Evolutionary conservation across 257 asterid genomes (phyloP).

Genomic region (Paulownia fortunei): DNA sequence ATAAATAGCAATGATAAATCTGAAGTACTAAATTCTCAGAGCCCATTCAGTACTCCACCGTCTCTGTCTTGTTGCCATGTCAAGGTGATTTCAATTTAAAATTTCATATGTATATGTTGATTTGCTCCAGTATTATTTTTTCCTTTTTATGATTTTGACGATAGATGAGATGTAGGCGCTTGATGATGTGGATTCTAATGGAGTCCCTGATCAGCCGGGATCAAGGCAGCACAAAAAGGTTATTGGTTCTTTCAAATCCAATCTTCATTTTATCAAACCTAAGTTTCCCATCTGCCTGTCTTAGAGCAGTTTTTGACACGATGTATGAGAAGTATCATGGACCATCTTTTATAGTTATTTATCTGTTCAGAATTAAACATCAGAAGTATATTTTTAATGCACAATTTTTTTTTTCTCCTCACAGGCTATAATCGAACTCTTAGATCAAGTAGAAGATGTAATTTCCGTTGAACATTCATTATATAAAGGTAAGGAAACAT

Average conservation of each 20-base stretch:
- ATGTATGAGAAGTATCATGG: conserved; percentile 23
- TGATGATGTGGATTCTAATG: conserved; percentile 48
- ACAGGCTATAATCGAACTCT: conserved; percentile 89
- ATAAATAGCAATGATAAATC: conserved; percentile 39
- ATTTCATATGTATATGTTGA: conserved; percentile 11
- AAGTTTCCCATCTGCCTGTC: conserved; percentile 18
- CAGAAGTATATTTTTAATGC: conserved; percentile 20
- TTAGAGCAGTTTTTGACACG: conserved; percentile 12
- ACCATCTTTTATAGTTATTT: neutral
- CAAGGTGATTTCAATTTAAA: conserved; percentile 59
- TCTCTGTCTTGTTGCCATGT: conserved; percentile 74
- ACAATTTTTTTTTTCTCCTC: conserved; percentile 8
- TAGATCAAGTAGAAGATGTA: conserved; percentile 95
- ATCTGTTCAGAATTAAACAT: conserved; percentile 10
- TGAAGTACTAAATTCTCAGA: conserved; percentile 57
- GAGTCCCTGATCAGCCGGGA: conserved; percentile 55
- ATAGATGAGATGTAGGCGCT: conserved; percentile 54
- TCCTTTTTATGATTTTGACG: conserved; percentile 29
- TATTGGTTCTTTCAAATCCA: conserved; percentile 26
- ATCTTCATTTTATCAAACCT: conserved; percentile 29
- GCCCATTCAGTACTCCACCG: conserved; percentile 93
- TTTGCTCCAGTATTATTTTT: conserved; percentile 11
- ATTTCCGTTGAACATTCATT: conserved; percentile 67
- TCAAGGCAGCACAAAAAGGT: conserved; percentile 94
- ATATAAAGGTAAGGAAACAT: conserved; percentile 40